phyloP scores from a whole-genome alignment of 2,329 filamentous ascomycete species.

The Colletotrichum graminicola region DNA sequence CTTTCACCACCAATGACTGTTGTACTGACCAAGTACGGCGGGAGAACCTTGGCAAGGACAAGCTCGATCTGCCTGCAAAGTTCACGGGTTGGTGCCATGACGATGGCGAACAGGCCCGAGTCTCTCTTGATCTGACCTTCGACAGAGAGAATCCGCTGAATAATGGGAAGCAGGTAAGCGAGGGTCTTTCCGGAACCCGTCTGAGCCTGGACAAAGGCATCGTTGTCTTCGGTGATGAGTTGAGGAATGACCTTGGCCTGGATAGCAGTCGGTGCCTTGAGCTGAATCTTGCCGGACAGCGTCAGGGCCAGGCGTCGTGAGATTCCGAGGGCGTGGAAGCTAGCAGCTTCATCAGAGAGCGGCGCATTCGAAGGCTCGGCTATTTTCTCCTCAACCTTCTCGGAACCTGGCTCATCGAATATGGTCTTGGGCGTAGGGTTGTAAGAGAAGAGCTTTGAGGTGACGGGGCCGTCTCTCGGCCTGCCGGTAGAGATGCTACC shows the following conservation, averaged over 20 bases:
- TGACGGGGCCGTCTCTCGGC: conserved; percentile 67
- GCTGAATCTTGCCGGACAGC: conserved; percentile 83
- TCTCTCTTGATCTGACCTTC: conserved; percentile 80
- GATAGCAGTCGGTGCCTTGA: conserved; percentile 94
- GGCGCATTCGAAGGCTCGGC: conserved; percentile 91
- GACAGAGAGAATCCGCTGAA: conserved; percentile 87
- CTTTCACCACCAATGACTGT: conserved; percentile 80
- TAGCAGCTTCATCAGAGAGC: conserved; percentile 83
- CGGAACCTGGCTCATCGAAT: conserved; percentile 62
- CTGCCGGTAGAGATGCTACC: conserved; percentile 49
- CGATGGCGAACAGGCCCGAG: conserved; percentile 91
- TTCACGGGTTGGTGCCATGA: conserved; percentile 94
- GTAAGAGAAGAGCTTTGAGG: conserved; percentile 92
- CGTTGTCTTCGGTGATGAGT: conserved; percentile 82
- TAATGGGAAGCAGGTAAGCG: conserved; percentile 92
- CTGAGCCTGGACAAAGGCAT: conserved; percentile 96
- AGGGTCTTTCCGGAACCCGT: conserved; percentile 98
- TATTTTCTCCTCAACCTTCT: conserved; percentile 58
- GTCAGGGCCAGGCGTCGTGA: conserved; percentile 85
- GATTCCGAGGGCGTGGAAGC: conserved; percentile 87
- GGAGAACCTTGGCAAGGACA: conserved; percentile 87
- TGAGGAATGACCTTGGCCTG: conserved; percentile 90
- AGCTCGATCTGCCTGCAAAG: conserved; percentile 92
- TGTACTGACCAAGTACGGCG: conserved; percentile 93
- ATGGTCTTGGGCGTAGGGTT: conserved; percentile 82